Conservation (phyloP, 148 eudicot genomes). For the Camellia japonica region DNA sequence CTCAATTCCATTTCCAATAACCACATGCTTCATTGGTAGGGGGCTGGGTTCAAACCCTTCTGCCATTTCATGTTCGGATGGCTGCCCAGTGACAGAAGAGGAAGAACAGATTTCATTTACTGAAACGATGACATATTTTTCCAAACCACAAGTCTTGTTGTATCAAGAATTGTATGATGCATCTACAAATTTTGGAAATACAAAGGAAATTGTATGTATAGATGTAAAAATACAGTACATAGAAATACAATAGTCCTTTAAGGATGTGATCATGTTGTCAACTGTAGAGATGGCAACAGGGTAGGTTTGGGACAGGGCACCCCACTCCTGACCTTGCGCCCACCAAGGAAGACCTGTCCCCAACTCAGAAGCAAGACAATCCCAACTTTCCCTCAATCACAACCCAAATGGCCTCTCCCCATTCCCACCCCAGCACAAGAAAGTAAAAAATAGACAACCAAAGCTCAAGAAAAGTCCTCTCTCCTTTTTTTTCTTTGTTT, state of each 20-base stretch:
- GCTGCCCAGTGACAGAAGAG: neutral
- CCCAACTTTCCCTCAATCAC: neutral
- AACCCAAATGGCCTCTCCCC: neutral
- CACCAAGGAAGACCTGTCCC: neutral
- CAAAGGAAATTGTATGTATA: neutral
- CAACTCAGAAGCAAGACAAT: neutral
- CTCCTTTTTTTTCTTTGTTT: neutral
- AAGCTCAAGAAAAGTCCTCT: neutral
- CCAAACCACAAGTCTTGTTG: neutral
- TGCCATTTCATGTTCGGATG: slow-evolving; percentile 1
- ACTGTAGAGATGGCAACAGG: slow-evolving; percentile 1
- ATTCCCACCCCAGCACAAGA: neutral
- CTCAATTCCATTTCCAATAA: neutral
- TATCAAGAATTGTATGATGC: neutral
- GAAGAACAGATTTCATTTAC: neutral
- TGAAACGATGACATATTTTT: neutral
- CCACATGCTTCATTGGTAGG: neutral
- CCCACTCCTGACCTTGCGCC: slow-evolving; percentile 3
- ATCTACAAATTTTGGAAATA: neutral
- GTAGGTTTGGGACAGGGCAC: neutral
- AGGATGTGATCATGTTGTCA: slow-evolving; percentile 3
- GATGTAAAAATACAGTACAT: neutral
- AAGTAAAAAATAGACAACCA: neutral
- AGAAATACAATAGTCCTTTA: neutral
- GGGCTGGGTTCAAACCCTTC: neutral